Conservation (phyloP, 352 stramenopile genomes). For the Pythium brachiatum region DNA sequence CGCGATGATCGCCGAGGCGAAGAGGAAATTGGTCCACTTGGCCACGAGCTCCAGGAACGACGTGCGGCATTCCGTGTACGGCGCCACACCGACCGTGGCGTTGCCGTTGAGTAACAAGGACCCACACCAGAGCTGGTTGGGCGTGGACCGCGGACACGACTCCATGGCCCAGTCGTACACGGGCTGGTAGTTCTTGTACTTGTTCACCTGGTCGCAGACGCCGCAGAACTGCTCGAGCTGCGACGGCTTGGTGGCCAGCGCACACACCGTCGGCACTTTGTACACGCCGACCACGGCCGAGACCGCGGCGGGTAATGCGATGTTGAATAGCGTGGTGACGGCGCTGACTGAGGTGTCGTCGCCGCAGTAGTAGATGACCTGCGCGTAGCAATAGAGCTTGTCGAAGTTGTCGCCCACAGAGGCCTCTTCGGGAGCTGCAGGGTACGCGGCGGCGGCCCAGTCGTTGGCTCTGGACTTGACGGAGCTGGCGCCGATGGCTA, state of each 20-base stretch:
- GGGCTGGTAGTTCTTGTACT: conserved; percentile 63
- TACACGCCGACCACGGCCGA: conserved; percentile 51
- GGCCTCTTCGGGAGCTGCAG: conserved; percentile 38
- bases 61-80: conserved; percentile 65
- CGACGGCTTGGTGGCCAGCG: conserved; percentile 30
- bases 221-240: conserved; percentile 56
- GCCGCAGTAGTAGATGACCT: conserved; percentile 79
- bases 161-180: conserved; percentile 65
- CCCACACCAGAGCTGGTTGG: conserved; percentile 73
- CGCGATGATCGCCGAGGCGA: conserved; percentile 54
- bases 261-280: conserved; percentile 57
- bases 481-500: conserved; percentile 54
- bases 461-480: conserved; percentile 52
- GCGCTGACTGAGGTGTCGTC: conserved; percentile 7
- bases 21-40: conserved; percentile 67
- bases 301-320: conserved; percentile 20
- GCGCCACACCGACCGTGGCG: conserved; percentile 31
- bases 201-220: conserved; percentile 45
- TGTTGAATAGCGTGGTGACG: conserved; percentile 24
- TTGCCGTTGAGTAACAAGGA: conserved; percentile 45
- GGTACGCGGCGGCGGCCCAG: conserved; percentile 46
- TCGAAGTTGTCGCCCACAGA: conserved; percentile 73
- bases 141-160: conserved; percentile 44
- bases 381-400: conserved; percentile 74
- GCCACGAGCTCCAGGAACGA: conserved; percentile 61